Conservation (phyloP, 257 asterid genomes). For the Coffea eugenioides region DNA sequence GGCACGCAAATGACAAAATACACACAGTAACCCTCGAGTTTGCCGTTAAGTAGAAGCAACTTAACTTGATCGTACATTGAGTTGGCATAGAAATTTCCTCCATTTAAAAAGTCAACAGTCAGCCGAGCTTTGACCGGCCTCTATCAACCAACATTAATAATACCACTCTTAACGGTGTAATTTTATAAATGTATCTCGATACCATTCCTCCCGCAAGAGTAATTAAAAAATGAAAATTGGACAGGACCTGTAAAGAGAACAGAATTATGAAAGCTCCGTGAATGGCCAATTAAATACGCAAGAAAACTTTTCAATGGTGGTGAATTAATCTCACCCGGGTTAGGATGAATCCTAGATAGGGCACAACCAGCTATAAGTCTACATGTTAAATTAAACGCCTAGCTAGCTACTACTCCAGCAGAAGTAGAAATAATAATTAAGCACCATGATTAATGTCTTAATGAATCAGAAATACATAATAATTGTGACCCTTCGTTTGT, state of each 20-base stretch:
- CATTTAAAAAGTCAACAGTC: slow-evolving; percentile 12
- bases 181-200: not conserved
- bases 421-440: not conserved
- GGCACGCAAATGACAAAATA: no score
- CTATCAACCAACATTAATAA: not conserved
- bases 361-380: not conserved
- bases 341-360: not conserved
- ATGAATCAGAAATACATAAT: not conserved
- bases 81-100: slow-evolving; percentile 3
- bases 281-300: not conserved
- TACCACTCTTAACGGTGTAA: not conserved
- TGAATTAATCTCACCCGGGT: not conserved
- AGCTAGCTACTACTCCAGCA: not conserved
- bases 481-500: not conserved
- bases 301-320: not conserved
- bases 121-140: not conserved
- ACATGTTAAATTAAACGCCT: not conserved
- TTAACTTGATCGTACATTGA: not conserved
- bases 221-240: not conserved
- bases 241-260: slow-evolving; percentile 6
- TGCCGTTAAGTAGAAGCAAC: not conserved
- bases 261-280: not conserved
- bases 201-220: not conserved
- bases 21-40: not conserved
- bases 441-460: not conserved